phyloP scores from a whole-genome alignment of 2,329 filamentous ascomycete genomes.

The Triangularia setosa region DNA sequence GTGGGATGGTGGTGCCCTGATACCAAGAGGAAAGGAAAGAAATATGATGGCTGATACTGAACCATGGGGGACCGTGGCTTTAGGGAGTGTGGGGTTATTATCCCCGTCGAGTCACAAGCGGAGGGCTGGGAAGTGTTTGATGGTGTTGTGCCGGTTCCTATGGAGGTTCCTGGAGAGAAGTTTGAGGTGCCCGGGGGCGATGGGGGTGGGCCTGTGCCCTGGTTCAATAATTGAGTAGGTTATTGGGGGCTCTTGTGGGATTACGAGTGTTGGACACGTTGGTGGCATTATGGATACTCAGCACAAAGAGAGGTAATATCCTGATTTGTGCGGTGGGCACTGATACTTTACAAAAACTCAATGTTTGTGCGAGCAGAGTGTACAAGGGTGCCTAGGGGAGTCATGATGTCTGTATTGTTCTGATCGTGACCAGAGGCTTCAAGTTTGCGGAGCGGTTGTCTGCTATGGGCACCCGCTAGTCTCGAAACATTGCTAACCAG shows the following conservation, averaged over 20 bases:
- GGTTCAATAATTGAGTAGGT: neutral
- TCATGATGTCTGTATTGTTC: neutral
- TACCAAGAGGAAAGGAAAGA: neutral
- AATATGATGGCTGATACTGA: neutral
- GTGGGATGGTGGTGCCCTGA: neutral
- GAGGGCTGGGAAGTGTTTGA: constrained; percentile 41
- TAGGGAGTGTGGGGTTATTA: constrained; percentile 80
- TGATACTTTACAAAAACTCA: no score
- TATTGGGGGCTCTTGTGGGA: neutral
- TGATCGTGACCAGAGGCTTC: no score
- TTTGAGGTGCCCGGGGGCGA: neutral
- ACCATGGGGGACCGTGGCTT: neutral
- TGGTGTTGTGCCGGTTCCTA: constrained; percentile 58
- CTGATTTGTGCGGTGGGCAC: no score
- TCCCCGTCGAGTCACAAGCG: constrained; percentile 42
- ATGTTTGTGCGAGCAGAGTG: no score
- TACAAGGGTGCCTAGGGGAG: neutral
- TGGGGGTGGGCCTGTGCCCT: neutral
- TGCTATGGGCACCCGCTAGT: no score
- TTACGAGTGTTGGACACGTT: neutral
- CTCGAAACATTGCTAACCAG: no score
- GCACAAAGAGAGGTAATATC: no score
- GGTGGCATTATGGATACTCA: neutral
- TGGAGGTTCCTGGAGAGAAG: constrained; percentile 51
- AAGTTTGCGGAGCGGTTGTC: no score